These are phyloP conservation scores for Nadsonia fulvescens DNA, from an alignment of 805 yeast species.

Conservation along the genomic window DNA sequence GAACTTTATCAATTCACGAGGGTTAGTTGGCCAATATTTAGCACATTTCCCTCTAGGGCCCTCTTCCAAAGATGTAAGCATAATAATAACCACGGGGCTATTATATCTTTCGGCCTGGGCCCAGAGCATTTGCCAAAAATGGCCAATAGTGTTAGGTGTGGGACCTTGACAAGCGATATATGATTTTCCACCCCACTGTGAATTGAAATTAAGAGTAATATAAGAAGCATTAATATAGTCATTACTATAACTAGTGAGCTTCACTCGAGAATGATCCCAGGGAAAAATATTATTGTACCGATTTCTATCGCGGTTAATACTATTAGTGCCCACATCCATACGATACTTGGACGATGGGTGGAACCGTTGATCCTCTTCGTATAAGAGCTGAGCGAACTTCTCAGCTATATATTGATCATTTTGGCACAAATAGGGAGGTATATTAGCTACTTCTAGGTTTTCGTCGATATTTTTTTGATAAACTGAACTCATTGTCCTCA, in stretches of 20 bases:
- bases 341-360: slow-evolving; percentile 13
- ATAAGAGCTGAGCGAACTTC: slow-evolving; percentile 11
- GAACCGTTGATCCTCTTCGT: slow-evolving; percentile 15
- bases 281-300: slow-evolving; percentile 50
- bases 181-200: slow-evolving; percentile 19
- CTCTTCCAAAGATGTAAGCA: slow-evolving; percentile 65
- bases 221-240: slow-evolving; percentile 85
- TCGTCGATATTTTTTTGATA: too few species aligned
- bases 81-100: slow-evolving; percentile 40
- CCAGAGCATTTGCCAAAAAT: slow-evolving; percentile 67
- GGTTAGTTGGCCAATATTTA: slow-evolving; percentile 35
- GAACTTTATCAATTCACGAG: neutral
- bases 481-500: too few species aligned
- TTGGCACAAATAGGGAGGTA: slow-evolving; percentile 7
- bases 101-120: slow-evolving; percentile 37
- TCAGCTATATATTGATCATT: slow-evolving; percentile 1
- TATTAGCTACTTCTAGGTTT: too few species aligned
- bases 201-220: slow-evolving; percentile 23
- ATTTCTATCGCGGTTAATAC: slow-evolving; percentile 23
- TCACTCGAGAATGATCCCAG: slow-evolving; percentile 41
- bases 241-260: slow-evolving; percentile 16
- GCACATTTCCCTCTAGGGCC: slow-evolving; percentile 53
- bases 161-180: slow-evolving; percentile 88
- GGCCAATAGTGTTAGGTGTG: slow-evolving; percentile 47
- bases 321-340: slow-evolving; percentile 9